Evolutionary conservation across 257 asterid genomes (phyloP).

Genomic region (Echium plantagineum): DNA sequence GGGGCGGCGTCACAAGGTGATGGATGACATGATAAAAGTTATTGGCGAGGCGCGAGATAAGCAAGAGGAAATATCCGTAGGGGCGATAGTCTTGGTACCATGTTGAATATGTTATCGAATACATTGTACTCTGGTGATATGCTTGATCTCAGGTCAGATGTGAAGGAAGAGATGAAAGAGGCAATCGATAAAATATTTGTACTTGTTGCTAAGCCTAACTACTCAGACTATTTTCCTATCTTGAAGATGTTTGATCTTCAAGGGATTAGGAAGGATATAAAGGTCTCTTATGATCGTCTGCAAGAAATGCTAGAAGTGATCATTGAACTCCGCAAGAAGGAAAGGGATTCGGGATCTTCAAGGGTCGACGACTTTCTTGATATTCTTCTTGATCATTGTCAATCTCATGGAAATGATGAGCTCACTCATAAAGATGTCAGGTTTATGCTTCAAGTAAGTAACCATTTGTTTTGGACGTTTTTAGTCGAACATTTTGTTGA

Average conservation of each 20-base stretch:
- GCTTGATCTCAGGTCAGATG: constrained; percentile 18
- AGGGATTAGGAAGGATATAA: constrained; percentile 14
- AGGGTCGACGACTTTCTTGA: constrained; percentile 22
- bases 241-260: constrained; percentile 25
- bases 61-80: constrained; percentile 8
- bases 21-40: constrained; percentile 9
- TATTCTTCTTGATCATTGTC: constrained; percentile 21
- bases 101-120: constrained; percentile 21
- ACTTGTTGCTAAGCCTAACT: constrained; percentile 23
- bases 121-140: constrained; percentile 23
- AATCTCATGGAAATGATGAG: constrained; percentile 8
- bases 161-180: constrained; percentile 12
- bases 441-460: constrained; percentile 19
- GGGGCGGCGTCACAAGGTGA: constrained; percentile 9
- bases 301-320: constrained; percentile 16
- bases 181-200: constrained; percentile 18
- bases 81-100: constrained; percentile 17
- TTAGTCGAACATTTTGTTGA: no score
- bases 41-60: constrained; percentile 9
- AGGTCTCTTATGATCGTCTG: constrained; percentile 14
- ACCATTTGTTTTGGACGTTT: no score
- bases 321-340: constrained; percentile 14
- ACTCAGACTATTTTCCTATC: constrained; percentile 21
- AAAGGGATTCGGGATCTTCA: constrained; percentile 3
- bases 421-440: constrained; percentile 13